These are phyloP conservation scores for Aegilops sharonensis DNA, from an alignment of 176 grass and related monocot genomes.

Conservation along the genomic window DNA sequence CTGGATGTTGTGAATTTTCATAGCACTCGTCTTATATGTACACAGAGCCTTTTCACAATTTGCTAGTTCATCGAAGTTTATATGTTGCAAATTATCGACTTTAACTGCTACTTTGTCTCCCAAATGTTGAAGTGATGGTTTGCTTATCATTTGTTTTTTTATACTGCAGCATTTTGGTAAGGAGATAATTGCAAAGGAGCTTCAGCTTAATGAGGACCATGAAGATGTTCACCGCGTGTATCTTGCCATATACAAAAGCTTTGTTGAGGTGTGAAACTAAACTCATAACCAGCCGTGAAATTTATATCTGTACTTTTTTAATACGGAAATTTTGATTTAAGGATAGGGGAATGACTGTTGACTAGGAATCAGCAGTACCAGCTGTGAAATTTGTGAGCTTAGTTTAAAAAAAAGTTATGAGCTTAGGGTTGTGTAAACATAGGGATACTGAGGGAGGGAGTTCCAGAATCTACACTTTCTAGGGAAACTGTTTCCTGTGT, in stretches of 20 bases:
- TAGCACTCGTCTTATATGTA: background rate
- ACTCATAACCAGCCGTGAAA: background rate
- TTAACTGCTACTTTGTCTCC: background rate
- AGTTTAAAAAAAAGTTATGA: background rate
- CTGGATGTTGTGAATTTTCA: background rate
- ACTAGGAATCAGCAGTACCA: background rate
- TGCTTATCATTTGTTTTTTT: conserved; percentile 7
- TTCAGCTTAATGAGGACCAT: conserved; percentile 72
- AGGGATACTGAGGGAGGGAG: background rate
- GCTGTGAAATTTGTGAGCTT: background rate
- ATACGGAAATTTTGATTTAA: background rate
- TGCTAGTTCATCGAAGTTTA: background rate
- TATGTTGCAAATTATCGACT: background rate
- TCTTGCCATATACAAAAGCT: conserved; percentile 95
- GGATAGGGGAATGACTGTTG: background rate
- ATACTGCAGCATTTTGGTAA: conserved; percentile 82
- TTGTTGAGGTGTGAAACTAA: conserved; percentile 66
- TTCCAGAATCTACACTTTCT: background rate
- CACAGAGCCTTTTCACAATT: background rate
- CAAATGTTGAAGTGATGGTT: background rate
- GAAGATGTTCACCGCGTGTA: conserved; percentile 83
- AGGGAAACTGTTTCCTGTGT: background rate
- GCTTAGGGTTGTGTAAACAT: background rate
- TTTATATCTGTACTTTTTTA: background rate
- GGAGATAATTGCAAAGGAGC: conserved; percentile 97